A percentile compares a stretch with the other conserved stretches of the same genome.
These are phyloP conservation scores for Russula compacta DNA, from an alignment of 768 basidiomycete genomes.

Conservation along the genomic window DNA sequence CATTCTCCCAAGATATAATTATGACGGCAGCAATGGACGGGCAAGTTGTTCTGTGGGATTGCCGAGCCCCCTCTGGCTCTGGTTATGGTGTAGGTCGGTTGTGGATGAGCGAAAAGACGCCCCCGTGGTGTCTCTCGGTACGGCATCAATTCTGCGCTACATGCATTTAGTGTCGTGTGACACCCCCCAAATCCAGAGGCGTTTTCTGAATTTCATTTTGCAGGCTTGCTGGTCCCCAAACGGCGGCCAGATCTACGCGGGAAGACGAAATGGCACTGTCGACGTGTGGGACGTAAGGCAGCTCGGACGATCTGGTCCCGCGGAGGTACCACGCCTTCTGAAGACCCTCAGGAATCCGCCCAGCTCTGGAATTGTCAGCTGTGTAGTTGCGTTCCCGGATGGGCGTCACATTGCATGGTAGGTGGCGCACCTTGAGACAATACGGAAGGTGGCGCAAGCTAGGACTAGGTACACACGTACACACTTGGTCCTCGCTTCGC, in stretches of 20 bases:
- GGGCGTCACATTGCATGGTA: constrained; percentile 87
- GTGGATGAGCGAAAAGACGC: constrained; percentile 86
- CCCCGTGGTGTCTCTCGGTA: constrained; percentile 95
- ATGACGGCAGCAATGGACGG: constrained; percentile 91
- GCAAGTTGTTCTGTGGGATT: constrained; percentile 87
- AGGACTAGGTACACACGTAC: not conserved
- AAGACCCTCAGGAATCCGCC: constrained; percentile 79
- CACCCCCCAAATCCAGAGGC: not conserved
- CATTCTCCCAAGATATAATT: constrained; percentile 73
- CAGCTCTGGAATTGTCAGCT: constrained; percentile 87
- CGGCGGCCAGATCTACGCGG: constrained; percentile 83
- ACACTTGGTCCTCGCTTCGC: not conserved
- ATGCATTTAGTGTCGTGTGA: constrained; percentile 10
- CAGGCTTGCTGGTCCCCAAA: constrained; percentile 94
- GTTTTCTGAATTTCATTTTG: constrained; percentile 4
- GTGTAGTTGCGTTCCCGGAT: constrained; percentile 86
- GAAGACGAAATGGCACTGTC: constrained; percentile 81
- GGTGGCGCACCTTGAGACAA: constrained; percentile 24
- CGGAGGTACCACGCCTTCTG: constrained; percentile 62
- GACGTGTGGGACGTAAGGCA: constrained; percentile 94
- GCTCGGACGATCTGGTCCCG: constrained; percentile 52
- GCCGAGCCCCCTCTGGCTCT: constrained; percentile 47
- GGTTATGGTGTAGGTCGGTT: constrained; percentile 73
- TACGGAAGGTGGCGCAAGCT: not conserved
- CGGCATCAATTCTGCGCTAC: constrained; percentile 23